Evolutionary conservation across 176 grass and related monocot species (phyloP).

Genomic region (sorghum (Sorghum bicolor)): DNA sequence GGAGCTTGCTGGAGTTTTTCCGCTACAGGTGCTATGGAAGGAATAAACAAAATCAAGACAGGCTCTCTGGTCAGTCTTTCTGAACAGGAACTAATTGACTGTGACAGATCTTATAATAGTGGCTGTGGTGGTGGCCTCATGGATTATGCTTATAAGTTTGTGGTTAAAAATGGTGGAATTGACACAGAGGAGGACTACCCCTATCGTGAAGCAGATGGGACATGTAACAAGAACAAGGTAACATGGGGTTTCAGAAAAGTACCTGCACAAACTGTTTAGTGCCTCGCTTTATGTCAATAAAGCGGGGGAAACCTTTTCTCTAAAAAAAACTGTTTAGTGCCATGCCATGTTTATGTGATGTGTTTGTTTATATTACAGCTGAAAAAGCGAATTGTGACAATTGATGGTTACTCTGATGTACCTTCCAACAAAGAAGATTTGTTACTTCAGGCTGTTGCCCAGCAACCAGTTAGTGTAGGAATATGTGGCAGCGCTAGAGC

Average conservation of each 20-base stretch:
- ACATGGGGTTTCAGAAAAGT: neutral
- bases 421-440: conserved; percentile 64
- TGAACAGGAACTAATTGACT: conserved; percentile 87
- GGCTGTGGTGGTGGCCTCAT: conserved; percentile 88
- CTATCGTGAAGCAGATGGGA: conserved; percentile 52
- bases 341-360: conserved; percentile 14
- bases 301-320: too few species aligned
- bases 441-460: conserved; percentile 79
- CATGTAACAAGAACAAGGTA: conserved; percentile 88
- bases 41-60: conserved; percentile 89
- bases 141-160: conserved; percentile 87
- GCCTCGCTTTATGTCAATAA: too few species aligned
- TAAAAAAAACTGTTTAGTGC: neutral
- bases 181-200: conserved; percentile 92
- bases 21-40: conserved; percentile 91
- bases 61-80: conserved; percentile 83
- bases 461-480: conserved; percentile 92
- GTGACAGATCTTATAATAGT: conserved; percentile 74
- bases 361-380: conserved; percentile 48
- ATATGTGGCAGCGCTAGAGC: conserved; percentile 88
- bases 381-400: conserved; percentile 72
- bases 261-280: neutral
- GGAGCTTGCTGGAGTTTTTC: conserved; percentile 98
- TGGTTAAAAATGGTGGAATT: conserved; percentile 82
- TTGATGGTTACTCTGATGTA: conserved; percentile 83